Evolutionary conservation across 495 filamentous ascomycete species (phyloP), one percentile per base, ranked within the genome.

Genomic region (Peziza echinospora): DNA sequence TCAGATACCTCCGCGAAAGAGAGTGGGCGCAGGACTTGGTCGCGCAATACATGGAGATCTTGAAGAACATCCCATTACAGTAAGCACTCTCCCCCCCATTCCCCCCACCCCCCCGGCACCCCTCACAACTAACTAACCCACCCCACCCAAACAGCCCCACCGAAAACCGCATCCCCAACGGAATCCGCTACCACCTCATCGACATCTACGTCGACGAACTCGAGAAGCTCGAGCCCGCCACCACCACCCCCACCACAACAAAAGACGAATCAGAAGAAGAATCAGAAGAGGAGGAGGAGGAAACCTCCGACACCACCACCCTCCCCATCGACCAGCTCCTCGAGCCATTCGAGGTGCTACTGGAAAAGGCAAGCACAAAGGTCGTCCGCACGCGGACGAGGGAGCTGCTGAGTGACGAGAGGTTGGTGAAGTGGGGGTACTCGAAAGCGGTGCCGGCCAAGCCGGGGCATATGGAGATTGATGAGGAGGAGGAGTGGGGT

Each of bases 191-290:
- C 58, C 89, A 99, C 62, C 68, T 93, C 19, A 57, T 87, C 49
- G 89, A 99, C 68, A 72, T 94, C 28, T 99, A 82, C 72, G 68
- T 92, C 26, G 84, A 92, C 61, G 84, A 89, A 65, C 60, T 80
- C 49, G 81, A 83, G 61, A 77, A 75, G 72, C 71, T 26, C 67
- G 76, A 42, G 61, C 75, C 51, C 19, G 30, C 19, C 19, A n/a
- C n/a, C n/a, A n/a, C n/a, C n/a, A n/a, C n/a, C n/a, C n/a, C n/a
- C n/a, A n/a, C n/a, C n/a, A n/a, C n/a, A n/a, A n/a, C n/a, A n/a
- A n/a, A n/a, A n/a, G n/a, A n/a, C n/a, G n/a, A n/a, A n/a, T 63
- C 77, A 49, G 68, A 64, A 16, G 63, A 65, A 3, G 55, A 51
- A 7, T 62, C 65, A 3, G 62, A 54, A 21, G 62, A 65, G 11